Evolutionary conservation across 2,329 filamentous ascomycete genomes (phyloP).

Genomic region (Aspergillus latus): DNA sequence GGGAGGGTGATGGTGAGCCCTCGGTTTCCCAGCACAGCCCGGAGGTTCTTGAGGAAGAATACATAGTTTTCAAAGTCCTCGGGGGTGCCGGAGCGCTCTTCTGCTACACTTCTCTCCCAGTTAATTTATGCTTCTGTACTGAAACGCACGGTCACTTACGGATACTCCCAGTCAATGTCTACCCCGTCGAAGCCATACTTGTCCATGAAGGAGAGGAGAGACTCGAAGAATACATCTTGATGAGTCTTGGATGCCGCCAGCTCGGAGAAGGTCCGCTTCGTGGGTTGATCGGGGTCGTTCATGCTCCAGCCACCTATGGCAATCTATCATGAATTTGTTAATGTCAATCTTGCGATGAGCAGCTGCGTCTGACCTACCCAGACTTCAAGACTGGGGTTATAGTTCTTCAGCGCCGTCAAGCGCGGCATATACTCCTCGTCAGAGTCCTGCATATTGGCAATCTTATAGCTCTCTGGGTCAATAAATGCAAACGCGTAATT

Average conservation of each 20-base stretch:
- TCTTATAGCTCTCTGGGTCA: slow-evolving; percentile 36
- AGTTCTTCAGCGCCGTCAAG: slow-evolving; percentile 36
- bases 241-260: slow-evolving; percentile 16
- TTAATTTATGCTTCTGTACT: not conserved
- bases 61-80: slow-evolving; percentile 7
- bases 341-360: not conserved
- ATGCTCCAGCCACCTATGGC: slow-evolving; percentile 29
- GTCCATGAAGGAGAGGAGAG: slow-evolving; percentile 15
- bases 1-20: not conserved
- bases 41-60: not conserved
- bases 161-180: slow-evolving; percentile 22
- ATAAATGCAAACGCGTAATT: slow-evolving; percentile 48
- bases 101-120: not conserved
- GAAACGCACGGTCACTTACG: not conserved
- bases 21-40: not conserved
- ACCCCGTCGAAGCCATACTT: slow-evolving; percentile 17
- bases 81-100: not conserved
- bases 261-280: slow-evolving; percentile 18
- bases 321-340: slow-evolving; percentile 7
- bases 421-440: slow-evolving; percentile 18
- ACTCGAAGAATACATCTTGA: slow-evolving; percentile 17
- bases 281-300: slow-evolving; percentile 24
- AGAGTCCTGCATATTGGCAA: slow-evolving; percentile 27
- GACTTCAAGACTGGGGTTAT: slow-evolving; percentile 20
- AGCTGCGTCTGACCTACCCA: not conserved